Percentiles rank a stretch among this genome's conserved stretches.
These are phyloP conservation scores for Nemania sp. DNA, from an alignment of 2,329 filamentous ascomycete genomes.

Conservation along the genomic window DNA sequence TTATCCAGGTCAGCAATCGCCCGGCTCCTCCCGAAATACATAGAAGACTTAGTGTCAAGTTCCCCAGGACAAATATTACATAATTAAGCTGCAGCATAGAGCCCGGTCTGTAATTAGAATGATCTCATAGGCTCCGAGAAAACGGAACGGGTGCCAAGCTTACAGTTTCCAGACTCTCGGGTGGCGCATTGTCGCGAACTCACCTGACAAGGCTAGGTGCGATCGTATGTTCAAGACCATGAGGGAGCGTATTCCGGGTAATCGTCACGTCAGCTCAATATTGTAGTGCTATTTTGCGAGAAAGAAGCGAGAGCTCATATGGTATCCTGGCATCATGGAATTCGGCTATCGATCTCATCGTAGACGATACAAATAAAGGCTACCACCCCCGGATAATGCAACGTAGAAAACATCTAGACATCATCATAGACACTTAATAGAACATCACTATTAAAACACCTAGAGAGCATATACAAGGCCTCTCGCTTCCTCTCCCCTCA, in stretches of 20 bases:
- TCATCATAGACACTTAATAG: slow-evolving; percentile 14
- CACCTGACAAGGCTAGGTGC: slow-evolving; percentile 32
- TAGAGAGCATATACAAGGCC: slow-evolving; percentile 22
- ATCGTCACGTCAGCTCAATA: slow-evolving; percentile 16
- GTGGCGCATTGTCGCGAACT: slow-evolving; percentile 16
- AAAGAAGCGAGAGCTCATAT: slow-evolving; percentile 9
- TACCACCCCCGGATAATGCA: neutral
- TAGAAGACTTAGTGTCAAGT: neutral
- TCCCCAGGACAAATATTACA: slow-evolving; percentile 12
- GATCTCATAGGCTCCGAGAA: slow-evolving; percentile 12
- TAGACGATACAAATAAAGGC: slow-evolving; percentile 23
- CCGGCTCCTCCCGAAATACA: slow-evolving; percentile 33
- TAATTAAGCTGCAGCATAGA: neutral
- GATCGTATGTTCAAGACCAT: slow-evolving; percentile 31
- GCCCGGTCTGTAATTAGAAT: slow-evolving; percentile 19
- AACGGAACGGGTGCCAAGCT: slow-evolving; percentile 2
- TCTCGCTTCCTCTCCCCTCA: slow-evolving; percentile 19
- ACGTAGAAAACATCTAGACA: neutral
- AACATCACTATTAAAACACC: neutral
- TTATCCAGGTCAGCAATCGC: slow-evolving; percentile 5
- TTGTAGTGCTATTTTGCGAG: neutral
- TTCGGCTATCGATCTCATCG: slow-evolving; percentile 1
- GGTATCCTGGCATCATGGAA: slow-evolving; percentile 1
- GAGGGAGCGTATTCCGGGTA: slow-evolving; percentile 24
- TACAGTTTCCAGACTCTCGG: slow-evolving; percentile 19